Percentiles rank a stretch among this genome's conserved stretches.
Evolutionary conservation across 208 protist species (phyloP).

Genomic region (Wallacemonas collosoma): DNA sequence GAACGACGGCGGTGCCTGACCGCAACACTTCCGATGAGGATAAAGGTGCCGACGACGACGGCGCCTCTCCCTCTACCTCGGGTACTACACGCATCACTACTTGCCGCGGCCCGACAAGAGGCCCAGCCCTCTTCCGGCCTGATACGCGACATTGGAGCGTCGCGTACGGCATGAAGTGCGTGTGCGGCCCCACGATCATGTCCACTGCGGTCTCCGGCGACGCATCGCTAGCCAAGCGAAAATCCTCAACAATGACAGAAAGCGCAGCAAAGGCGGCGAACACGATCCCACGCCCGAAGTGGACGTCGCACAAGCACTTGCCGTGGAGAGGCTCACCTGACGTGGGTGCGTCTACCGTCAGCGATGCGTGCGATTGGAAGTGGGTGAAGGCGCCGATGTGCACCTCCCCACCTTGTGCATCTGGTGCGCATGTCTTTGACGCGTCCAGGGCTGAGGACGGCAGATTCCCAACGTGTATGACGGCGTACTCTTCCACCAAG

Average conservation of each 20-base stretch:
- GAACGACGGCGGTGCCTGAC: conserved; percentile 3
- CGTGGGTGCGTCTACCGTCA: conserved; percentile 12
- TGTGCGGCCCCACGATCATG: not conserved
- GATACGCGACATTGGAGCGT: not conserved
- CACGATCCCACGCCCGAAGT: conserved; percentile 32
- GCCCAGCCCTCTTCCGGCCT: not conserved
- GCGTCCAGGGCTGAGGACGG: not conserved
- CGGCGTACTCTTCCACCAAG: conserved; percentile 48
- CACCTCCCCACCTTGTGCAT: not conserved
- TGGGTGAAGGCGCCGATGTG: conserved; percentile 34
- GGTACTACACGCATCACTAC: not conserved
- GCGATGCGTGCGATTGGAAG: conserved; percentile 45
- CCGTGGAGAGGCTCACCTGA: not conserved
- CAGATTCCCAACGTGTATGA: conserved; percentile 19
- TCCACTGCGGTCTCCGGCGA: not conserved
- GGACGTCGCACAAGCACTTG: not conserved
- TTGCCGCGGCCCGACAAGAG: not conserved
- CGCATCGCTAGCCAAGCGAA: not conserved
- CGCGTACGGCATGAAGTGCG: conserved; percentile 12
- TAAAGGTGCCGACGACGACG: not conserved
- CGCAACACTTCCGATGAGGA: not conserved
- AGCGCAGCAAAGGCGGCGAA: conserved; percentile 35
- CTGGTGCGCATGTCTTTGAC: not conserved
- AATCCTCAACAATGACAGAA: not conserved
- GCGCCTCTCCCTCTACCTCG: too few species aligned